phyloP scores from a whole-genome alignment of 2,329 filamentous ascomycete species.

The Alternaria solani region DNA sequence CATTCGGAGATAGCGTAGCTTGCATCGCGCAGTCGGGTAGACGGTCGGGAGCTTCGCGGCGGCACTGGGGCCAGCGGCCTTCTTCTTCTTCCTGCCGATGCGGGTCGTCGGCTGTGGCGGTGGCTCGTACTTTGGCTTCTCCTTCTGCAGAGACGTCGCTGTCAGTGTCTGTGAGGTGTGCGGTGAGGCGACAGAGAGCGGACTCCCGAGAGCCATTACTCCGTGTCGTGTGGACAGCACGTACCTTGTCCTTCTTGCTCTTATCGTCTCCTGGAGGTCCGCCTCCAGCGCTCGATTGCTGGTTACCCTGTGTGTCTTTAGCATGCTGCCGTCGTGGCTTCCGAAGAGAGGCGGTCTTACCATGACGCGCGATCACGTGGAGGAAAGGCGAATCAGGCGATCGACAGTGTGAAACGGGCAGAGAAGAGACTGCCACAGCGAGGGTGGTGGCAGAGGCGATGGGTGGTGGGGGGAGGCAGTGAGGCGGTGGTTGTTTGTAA shows the following conservation, averaged over 20 bases:
- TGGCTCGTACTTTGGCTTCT: conserved; percentile 99
- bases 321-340: conserved; percentile 45
- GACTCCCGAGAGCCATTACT: conserved; percentile 1
- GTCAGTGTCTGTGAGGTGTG: conserved; percentile 10
- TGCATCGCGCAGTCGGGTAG: conserved; percentile 96
- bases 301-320: conserved; percentile 70
- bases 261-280: conserved; percentile 74
- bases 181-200: conserved; percentile 11
- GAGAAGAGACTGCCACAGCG: background rate
- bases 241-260: conserved; percentile 83
- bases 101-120: conserved; percentile 96
- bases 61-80: conserved; percentile 88
- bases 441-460: conserved; percentile 24
- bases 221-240: conserved; percentile 5
- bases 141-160: conserved; percentile 67
- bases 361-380: conserved; percentile 41
- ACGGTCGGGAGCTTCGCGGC: conserved; percentile 94
- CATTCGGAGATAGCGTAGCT: conserved; percentile 95
- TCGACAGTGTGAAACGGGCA: background rate
- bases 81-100: conserved; percentile 98
- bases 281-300: conserved; percentile 85
- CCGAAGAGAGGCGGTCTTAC: conserved; percentile 36
- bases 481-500: conserved; percentile 42
- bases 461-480: conserved; percentile 12
- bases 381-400: background rate